Evolutionary conservation across 371 early-diverging fungal species (phyloP).

Genomic region (Mortierella sp.): DNA sequence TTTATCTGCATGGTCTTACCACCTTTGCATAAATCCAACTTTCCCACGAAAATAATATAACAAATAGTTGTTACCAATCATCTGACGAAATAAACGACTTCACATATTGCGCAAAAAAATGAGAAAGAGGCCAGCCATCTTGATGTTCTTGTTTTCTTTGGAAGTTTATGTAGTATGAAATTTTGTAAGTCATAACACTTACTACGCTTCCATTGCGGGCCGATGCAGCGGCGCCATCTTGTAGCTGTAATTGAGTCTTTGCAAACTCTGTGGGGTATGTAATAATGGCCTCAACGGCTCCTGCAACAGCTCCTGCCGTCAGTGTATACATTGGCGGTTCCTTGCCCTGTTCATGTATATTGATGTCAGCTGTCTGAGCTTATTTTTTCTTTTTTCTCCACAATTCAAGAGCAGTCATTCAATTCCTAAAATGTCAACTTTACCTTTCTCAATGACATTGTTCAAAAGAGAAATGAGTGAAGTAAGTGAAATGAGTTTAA

Average conservation of each 20-base stretch:
- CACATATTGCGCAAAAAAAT: too few relatives aligned
- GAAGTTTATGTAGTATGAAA: too few relatives aligned
- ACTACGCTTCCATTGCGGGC: conserved; percentile 42
- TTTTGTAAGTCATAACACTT: conserved; percentile 12
- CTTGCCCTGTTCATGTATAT: background rate
- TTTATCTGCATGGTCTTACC: too few relatives aligned
- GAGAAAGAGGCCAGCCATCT: too few relatives aligned
- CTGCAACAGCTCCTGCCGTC: conserved; percentile 87
- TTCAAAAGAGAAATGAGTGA: too few relatives aligned
- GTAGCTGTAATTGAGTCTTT: conserved; percentile 95
- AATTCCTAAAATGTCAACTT: background rate
- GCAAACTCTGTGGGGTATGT: conserved; percentile 96
- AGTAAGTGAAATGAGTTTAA: too few relatives aligned
- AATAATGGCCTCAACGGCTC: conserved; percentile 87
- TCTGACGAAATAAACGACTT: too few relatives aligned
- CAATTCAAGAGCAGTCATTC: conserved; percentile 8
- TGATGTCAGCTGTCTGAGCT: background rate
- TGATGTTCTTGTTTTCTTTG: too few relatives aligned
- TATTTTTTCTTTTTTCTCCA: conserved; percentile 13
- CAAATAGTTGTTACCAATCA: too few relatives aligned
- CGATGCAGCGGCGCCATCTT: too few relatives aligned
- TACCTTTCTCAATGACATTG: too few relatives aligned
- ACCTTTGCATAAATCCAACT: background rate
- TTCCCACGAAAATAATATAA: background rate
- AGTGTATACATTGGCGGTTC: conserved; percentile 65